phyloP scores from a whole-genome alignment of 1,139 yeast genomes.

The Williopsis jadinii region DNA sequence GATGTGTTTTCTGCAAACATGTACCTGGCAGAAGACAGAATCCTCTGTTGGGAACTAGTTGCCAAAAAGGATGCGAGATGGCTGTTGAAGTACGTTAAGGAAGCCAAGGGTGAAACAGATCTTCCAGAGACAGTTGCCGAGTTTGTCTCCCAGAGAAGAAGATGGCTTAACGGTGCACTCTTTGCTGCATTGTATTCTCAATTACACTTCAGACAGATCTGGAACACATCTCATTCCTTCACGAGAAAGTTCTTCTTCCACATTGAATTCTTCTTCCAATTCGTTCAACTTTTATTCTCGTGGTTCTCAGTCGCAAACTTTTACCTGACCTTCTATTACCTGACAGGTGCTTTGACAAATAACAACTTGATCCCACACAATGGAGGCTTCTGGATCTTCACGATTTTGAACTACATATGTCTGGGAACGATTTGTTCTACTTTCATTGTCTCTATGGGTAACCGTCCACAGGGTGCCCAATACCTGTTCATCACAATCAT shows the following conservation, averaged over 20 bases:
- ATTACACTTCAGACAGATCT: slow-evolving; percentile 68
- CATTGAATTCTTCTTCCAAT: slow-evolving; percentile 78
- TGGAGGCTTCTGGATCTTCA: slow-evolving; percentile 76
- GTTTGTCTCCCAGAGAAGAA: slow-evolving; percentile 88
- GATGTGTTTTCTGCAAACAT: slow-evolving; percentile 93
- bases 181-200: slow-evolving; percentile 92
- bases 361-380: slow-evolving; percentile 46
- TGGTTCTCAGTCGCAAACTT: slow-evolving; percentile 89
- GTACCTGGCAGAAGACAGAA: slow-evolving; percentile 97
- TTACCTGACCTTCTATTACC: slow-evolving; percentile 83
- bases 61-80: slow-evolving; percentile 83
- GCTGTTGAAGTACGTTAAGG: slow-evolving; percentile 88
- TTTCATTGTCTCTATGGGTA: slow-evolving; percentile 89
- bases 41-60: slow-evolving; percentile 93
- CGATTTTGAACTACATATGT: slow-evolving; percentile 76
- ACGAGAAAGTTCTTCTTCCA: slow-evolving; percentile 73
- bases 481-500: slow-evolving; percentile 67
- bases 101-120: slow-evolving; percentile 95
- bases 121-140: slow-evolving; percentile 91
- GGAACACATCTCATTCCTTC: slow-evolving; percentile 80
- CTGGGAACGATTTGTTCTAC: slow-evolving; percentile 76
- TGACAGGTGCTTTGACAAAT: slow-evolving; percentile 73
- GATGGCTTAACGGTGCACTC: slow-evolving; percentile 98
- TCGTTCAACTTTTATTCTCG: slow-evolving; percentile 67
- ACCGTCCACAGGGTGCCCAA: slow-evolving; percentile 89